Evolutionary conservation across 78 protist genomes (phyloP).

Genomic region (Ministeria vibrans): DNA sequence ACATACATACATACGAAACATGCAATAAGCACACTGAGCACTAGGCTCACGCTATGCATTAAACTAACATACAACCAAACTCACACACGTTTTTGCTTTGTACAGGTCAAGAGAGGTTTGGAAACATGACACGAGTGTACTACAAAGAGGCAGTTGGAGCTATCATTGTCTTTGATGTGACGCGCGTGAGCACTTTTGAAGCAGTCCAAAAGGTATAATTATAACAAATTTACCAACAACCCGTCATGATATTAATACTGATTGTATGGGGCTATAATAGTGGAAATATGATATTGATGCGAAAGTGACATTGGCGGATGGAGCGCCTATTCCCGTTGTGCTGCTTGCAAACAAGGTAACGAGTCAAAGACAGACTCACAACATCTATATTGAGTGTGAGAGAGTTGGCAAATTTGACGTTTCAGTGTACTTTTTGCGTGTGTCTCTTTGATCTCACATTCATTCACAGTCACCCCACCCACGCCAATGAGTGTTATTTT

Average conservation of each 20-base stretch:
- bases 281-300: constrained; percentile 85
- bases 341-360: constrained; percentile 82
- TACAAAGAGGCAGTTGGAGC: constrained; percentile 94
- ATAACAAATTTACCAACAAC: no score
- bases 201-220: constrained; percentile 69
- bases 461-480: no score
- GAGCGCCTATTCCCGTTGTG: constrained; percentile 74
- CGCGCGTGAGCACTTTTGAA: constrained; percentile 61
- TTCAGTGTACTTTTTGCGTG: no score
- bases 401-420: no score
- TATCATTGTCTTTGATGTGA: constrained; percentile 85
- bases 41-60: not conserved
- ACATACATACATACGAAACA: not conserved
- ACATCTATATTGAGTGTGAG: no score
- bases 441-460: no score
- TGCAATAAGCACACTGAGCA: constrained; percentile 23
- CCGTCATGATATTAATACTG: no score
- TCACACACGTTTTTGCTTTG: not conserved
- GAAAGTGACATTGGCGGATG: constrained; percentile 34
- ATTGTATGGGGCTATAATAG: no score
- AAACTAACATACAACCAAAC: not conserved
- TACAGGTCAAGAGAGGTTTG: constrained; percentile 61
- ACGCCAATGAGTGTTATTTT: no score
- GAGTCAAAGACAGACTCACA: no score
- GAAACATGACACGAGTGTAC: constrained; percentile 86